Base-by-base conservation (phyloP, 2,329 filamentous ascomycete species). In the Byssochlamys sp. region DNA sequence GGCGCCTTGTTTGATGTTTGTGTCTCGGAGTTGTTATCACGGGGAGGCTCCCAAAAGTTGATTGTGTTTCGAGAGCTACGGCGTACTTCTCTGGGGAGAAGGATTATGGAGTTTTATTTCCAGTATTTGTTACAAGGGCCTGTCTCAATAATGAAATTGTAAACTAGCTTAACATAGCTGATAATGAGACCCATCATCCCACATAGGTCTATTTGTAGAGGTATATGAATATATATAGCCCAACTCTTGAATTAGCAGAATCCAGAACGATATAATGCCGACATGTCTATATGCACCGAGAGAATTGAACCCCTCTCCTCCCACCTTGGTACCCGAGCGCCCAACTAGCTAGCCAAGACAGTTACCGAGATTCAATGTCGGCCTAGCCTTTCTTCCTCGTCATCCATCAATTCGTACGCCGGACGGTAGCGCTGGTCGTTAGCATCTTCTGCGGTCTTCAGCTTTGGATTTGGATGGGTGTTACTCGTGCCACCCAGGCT, bases 401-500 rank as follows among this genome's bases (percentile, higher is more conserved):
- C 60, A 24, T 61, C 58, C 52, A 52, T 60, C 54, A 61, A 54
- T 35, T 61, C 58, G 29, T 61, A 61, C 19, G 60, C 60, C 2
- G 60, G 60, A 14, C 60, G 58, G 51, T 59, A 61, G 25, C 52
- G 35, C 1, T 27, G n/a, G 11, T 45, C 29, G n/a, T 53, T 27
- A 5, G 33, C 51, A 52, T 28, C 31, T n/a, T 58, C 24, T 24
- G 11, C 31, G 7, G 54, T 52, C 11, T 29, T 12, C 14, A 61
- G 54, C 27, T 50, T 54, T 9, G 94, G 94, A 69, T 99, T 99
- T 0, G 90, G 91, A 62, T 88, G 83, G 2, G 94, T 99, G 74
- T 99, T 90, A 57, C 84, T 86, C 26, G 85, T 90, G 2, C 94
- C 92, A 24, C 94, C 94, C n/a, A 99, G 79, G 62, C 88, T 92